Evolutionary conservation across 306 rosid species (phyloP).

Genomic region (Cicer pinnatifidum): DNA sequence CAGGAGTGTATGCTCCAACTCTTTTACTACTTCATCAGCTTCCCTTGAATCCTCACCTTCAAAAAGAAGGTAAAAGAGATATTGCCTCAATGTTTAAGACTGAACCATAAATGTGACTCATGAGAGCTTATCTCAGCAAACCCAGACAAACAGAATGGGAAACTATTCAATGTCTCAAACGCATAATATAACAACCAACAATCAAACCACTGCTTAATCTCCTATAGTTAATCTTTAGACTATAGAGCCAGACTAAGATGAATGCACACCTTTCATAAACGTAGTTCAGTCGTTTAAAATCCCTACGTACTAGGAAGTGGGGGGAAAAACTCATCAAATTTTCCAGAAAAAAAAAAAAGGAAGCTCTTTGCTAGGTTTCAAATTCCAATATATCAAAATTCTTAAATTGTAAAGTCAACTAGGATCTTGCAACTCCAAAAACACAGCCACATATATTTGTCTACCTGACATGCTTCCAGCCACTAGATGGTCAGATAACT

Average conservation of each 20-base stretch:
- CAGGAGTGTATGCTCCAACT: slow-evolving; percentile 70
- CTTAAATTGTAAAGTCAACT: slow-evolving; percentile 23
- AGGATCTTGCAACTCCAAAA: slow-evolving; percentile 29
- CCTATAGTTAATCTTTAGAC: slow-evolving; percentile 3
- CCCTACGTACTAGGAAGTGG: not conserved
- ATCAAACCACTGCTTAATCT: slow-evolving; percentile 29
- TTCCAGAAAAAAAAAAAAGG: slow-evolving; percentile 4
- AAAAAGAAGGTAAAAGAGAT: slow-evolving; percentile 27
- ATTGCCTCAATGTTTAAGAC: slow-evolving; percentile 43
- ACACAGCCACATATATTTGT: slow-evolving; percentile 28
- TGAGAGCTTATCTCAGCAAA: slow-evolving; percentile 30
- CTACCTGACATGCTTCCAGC: slow-evolving; percentile 65
- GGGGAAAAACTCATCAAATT: not conserved
- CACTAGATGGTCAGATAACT: slow-evolving; percentile 57
- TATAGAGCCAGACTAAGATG: not conserved
- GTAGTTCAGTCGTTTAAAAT: slow-evolving; percentile 1
- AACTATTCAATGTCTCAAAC: slow-evolving; percentile 35
- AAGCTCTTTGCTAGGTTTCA: slow-evolving; percentile 6
- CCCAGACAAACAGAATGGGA: slow-evolving; percentile 32
- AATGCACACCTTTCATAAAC: slow-evolving; percentile 3
- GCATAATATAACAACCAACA: slow-evolving; percentile 11
- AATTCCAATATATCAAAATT: slow-evolving; percentile 16
- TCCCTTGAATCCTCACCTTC: slow-evolving; percentile 63
- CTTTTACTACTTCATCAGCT: slow-evolving; percentile 64
- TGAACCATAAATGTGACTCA: slow-evolving; percentile 7